Evolutionary conservation across 2,329 filamentous ascomycete genomes (phyloP).

Genomic region (Fusarium beomiforme): DNA sequence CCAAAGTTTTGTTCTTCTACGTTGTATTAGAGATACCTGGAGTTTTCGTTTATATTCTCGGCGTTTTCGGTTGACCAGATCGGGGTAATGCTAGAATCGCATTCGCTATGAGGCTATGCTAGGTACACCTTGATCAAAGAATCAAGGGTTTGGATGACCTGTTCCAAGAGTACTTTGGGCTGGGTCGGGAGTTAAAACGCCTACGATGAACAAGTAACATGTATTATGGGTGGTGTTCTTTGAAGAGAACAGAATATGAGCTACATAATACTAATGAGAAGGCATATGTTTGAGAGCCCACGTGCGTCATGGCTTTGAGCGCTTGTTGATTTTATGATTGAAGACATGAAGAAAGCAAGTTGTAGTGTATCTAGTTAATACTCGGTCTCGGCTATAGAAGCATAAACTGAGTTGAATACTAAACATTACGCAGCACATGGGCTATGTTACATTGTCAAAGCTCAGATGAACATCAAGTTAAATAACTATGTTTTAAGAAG

Average conservation of each 20-base stretch:
- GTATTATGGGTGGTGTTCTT: constrained; percentile 13
- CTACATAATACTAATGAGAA: constrained; percentile 43
- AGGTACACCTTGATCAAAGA: constrained; percentile 25
- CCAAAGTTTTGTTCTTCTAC: constrained; percentile 28
- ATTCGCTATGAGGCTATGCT: constrained; percentile 37
- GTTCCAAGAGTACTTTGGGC: constrained; percentile 1
- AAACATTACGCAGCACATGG: not conserved
- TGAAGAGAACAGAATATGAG: constrained; percentile 27
- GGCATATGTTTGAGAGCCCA: constrained; percentile 21
- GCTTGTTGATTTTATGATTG: not conserved
- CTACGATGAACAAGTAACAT: constrained; percentile 1
- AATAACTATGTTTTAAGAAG: not conserved
- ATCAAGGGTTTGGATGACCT: constrained; percentile 20
- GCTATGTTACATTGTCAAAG: not conserved
- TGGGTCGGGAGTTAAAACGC: not conserved
- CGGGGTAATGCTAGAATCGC: constrained; percentile 38
- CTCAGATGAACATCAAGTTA: not conserved
- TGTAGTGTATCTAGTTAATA: not conserved
- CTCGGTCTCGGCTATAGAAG: not conserved
- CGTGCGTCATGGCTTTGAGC: not conserved
- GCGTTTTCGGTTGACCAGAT: constrained; percentile 41
- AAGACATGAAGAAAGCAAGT: not conserved
- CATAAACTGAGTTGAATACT: not conserved
- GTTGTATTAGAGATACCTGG: constrained; percentile 44
- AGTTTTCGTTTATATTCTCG: constrained; percentile 31